These are phyloP conservation scores for Blastobotrys elegans DNA, from an alignment of 1,139 yeast species.

Conservation along the genomic window DNA sequence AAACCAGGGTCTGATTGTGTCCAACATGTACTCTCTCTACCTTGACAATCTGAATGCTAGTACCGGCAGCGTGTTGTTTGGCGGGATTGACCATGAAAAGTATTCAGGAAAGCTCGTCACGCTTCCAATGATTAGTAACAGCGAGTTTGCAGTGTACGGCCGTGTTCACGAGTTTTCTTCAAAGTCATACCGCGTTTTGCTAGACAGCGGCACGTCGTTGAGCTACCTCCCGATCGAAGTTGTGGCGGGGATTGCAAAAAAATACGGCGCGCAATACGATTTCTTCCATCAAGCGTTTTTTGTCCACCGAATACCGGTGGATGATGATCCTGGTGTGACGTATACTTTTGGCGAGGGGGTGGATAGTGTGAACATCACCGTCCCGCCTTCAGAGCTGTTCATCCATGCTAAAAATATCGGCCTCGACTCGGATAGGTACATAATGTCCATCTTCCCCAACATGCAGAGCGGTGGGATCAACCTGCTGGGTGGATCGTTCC, in stretches of 20 bases:
- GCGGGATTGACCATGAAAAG: constrained; percentile 55
- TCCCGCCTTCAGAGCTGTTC: constrained; percentile 38
- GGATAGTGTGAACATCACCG: constrained; percentile 29
- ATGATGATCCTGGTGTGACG: constrained; percentile 4
- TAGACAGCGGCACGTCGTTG: constrained; percentile 35
- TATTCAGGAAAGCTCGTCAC: constrained; percentile 43
- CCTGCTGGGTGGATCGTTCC: constrained; percentile 65
- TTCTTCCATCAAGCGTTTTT: constrained; percentile 12
- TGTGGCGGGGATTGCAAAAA: constrained; percentile 19
- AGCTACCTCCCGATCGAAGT: constrained; percentile 25
- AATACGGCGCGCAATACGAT: constrained; percentile 20
- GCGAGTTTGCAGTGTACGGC: constrained; percentile 16
- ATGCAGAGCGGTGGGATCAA: constrained; percentile 23
- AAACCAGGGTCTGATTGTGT: constrained; percentile 34
- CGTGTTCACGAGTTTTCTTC: constrained; percentile 10
- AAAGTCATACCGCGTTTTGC: constrained; percentile 33
- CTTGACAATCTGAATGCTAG: constrained; percentile 40
- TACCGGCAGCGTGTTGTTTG: constrained; percentile 50
- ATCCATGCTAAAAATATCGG: constrained; percentile 13
- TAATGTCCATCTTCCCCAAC: constrained; percentile 24
- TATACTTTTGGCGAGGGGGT: constrained; percentile 24
- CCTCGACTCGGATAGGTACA: constrained; percentile 9
- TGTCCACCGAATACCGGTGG: constrained; percentile 12
- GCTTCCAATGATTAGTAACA: constrained; percentile 23
- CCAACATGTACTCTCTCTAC: constrained; percentile 51